Base-by-base conservation (phyloP, 257 asterid species). In the Solanum chmielewskii region DNA sequence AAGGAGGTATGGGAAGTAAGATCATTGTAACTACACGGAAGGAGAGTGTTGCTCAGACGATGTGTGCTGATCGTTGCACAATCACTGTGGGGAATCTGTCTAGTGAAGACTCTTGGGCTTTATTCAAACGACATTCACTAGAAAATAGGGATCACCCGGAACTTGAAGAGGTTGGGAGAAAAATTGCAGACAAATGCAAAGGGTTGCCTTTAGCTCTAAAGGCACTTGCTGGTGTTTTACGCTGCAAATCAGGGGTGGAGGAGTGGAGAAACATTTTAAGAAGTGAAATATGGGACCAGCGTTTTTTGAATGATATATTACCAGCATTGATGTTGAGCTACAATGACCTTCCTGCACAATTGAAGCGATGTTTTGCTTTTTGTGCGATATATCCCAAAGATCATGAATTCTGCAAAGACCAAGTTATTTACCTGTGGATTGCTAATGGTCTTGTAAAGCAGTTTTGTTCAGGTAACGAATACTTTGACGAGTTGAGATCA, bases 11-110 rank as follows among this genome's bases (percentile, higher is more conserved):
- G 5, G 94, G 94, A 69, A 94, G 96, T 87, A 84, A 87, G 88
- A 92, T 94, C 52, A 91, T 94, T 27, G 91, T 93, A 21, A 94
- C 98, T 20, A 93, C 98, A 69, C 93, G 94, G 21, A 90, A 89
- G 9, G 89, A 89, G 27, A 86, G 86, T 6, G 90, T 92, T 39
- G 95, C 95, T 16, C 45, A 74, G 13, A 89, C 83, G 83, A 92
- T 92, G 87, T 47, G 56, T 4, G 7, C 18, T 47, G 91, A 91
- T 15, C 13, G 27, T 31, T 41, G 31, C 21, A 21, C 27, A 1
- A 37, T 83, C 14, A 35, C 2, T 20, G 4, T 88, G 47, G 56
- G 35, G 1, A 29, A 11, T 23, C 9, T 88, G 3, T 21, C 68
- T 9, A 23, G 25, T 3, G 69, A 88, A 6, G 56, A 29, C 42